Evolutionary conservation across 352 stramenopile species (phyloP), one percentile per base, ranked within the genome.

Genomic region (Pythium apleroticum): DNA sequence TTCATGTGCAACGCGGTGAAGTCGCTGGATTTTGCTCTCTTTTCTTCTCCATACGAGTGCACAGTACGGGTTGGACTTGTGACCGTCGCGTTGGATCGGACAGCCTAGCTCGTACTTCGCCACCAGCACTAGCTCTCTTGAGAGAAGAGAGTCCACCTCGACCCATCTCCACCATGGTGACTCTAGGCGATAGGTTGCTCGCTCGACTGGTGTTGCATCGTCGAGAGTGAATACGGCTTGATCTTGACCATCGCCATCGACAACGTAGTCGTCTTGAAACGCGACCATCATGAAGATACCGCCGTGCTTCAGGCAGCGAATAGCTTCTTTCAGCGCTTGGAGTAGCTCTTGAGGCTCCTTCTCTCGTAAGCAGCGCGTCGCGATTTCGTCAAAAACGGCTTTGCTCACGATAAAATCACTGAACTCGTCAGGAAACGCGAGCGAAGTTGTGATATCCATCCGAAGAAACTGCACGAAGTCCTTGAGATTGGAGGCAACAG

Each of bases 381-480:
- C 69, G 7, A 75, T 67, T 24, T 56, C 57, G 52, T 80, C 73
- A 12, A 80, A 31, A 5, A 63, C 60, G 24, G 69, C 70, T 52
- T 77, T 74, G 27, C 57, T 72, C 27, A 80, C 41, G 5, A 80
- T 61, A 3, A 65, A 68, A 22, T 75, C 66, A 43, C 68, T 77
- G 14, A 41, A 68, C 14, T 58, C 6, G 54, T 80, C 73, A 2
- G 60, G 55, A 19, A 77, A 69, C 0, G 45, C n/a, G 37, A 80
- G 35, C 3, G 28, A 28, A 14, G 39, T 30, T 0, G 52, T 31
- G 1, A 62, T 31, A 22, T 71, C 48, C 63, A 75, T 74, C 11
- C 22, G 37, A 8, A 60, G 20, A 25, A 75, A 77, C 6, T 41
- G 61, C 6, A 74, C 56, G 27, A 63, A 75, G 8, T 45, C 25